A percentile compares a stretch with the other conserved stretches of the same genome.
Evolutionary conservation across 2,329 filamentous ascomycete species (phyloP).

Genomic region (Colletotrichum higginsianum): DNA sequence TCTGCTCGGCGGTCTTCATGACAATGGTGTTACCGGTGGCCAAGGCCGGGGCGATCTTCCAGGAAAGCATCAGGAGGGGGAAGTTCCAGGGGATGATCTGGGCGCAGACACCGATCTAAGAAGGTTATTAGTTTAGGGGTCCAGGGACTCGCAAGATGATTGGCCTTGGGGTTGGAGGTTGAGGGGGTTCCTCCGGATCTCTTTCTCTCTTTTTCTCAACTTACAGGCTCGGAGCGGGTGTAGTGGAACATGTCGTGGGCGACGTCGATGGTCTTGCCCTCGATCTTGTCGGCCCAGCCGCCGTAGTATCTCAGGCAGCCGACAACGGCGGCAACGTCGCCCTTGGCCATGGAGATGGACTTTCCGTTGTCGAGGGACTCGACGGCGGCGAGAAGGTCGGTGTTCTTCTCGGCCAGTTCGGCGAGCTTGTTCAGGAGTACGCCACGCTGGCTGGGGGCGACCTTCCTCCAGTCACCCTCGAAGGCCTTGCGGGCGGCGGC

Average conservation of each 20-base stretch:
- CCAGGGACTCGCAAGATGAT: neutral
- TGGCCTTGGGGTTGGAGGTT: conserved; percentile 21
- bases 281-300: conserved; percentile 93
- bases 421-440: conserved; percentile 82
- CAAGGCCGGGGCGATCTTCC: conserved; percentile 85
- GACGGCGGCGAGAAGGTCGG: conserved; percentile 82
- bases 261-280: conserved; percentile 89
- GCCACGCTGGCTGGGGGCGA: conserved; percentile 80
- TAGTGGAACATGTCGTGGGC: conserved; percentile 86
- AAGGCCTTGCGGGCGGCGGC: conserved; percentile 89
- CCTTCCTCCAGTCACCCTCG: conserved; percentile 78
- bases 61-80: conserved; percentile 83
- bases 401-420: conserved; percentile 84
- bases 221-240: conserved; percentile 81
- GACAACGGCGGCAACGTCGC: conserved; percentile 78
- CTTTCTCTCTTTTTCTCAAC: conserved; percentile 41
- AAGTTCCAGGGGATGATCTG: conserved; percentile 95
- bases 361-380: conserved; percentile 94
- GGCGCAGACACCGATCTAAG: conserved; percentile 80
- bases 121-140: neutral
- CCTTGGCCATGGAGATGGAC: conserved; percentile 81
- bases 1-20: conserved; percentile 84
- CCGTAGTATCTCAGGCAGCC: conserved; percentile 79
- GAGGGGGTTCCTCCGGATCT: neutral
- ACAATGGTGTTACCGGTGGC: conserved; percentile 81